Evolutionary conservation across 495 filamentous ascomycete species (phyloP).

Genomic region (Tetracladium setigerum): DNA sequence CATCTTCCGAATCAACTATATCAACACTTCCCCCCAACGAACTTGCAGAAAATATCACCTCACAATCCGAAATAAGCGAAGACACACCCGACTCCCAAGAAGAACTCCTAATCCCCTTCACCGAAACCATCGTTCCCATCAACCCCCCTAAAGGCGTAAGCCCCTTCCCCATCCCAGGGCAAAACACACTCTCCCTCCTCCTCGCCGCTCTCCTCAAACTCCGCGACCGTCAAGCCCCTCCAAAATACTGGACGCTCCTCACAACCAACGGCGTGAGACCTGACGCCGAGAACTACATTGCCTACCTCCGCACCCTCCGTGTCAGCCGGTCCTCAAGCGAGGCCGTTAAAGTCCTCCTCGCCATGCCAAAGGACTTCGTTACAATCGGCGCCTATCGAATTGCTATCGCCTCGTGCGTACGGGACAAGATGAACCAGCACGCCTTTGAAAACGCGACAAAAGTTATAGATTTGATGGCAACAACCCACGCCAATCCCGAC

Average conservation of each 20-base stretch:
- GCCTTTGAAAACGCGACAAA: conserved; percentile 48
- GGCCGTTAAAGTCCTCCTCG: conserved; percentile 43
- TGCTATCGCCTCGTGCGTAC: conserved; percentile 58
- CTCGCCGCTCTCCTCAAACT: conserved; percentile 52
- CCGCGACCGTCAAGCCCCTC: conserved; percentile 38
- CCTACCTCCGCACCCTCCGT: conserved; percentile 61
- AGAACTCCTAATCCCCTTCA: neutral
- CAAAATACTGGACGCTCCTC: conserved; percentile 68
- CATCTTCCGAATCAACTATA: too few species aligned
- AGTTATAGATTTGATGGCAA: conserved; percentile 50
- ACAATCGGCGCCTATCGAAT: conserved; percentile 55
- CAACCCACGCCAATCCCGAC: conserved; percentile 34
- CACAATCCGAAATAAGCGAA: neutral
- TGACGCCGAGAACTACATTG: conserved; percentile 58
- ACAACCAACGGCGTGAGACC: conserved; percentile 54
- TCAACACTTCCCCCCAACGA: too few species aligned
- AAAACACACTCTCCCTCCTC: conserved; percentile 62
- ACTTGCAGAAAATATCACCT: too few species aligned
- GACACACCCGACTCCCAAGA: neutral
- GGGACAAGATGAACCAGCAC: conserved; percentile 63
- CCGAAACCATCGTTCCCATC: neutral
- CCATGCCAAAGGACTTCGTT: conserved; percentile 35
- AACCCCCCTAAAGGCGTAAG: neutral
- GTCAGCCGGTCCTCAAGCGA: conserved; percentile 49
- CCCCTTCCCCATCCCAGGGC: conserved; percentile 47